Evolutionary conservation across 345 rosid genomes (phyloP), one percentile per base, ranked within the genome.

Genomic region (Reutealis trisperma): DNA sequence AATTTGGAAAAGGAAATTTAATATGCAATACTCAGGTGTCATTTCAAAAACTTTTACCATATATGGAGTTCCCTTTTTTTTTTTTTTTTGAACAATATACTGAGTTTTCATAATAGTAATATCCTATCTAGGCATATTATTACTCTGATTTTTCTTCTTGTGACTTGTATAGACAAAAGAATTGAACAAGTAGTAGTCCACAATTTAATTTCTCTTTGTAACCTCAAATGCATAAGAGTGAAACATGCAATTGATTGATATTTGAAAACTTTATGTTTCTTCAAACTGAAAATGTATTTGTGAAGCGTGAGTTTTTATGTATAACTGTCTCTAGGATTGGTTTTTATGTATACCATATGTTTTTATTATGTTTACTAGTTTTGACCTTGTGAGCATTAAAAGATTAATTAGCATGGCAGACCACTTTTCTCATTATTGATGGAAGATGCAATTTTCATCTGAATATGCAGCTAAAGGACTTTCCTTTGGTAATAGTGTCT

Each of bases 401-500:
- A 13, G 58, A 37, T 37, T 37, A 37, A 37, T 37, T 6, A 37
- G 41, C 41, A 37, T 37, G 37, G 5, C 37, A 37, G 41, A 37
- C 6, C 41, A 5, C 41, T 37, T 37, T 52, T 77, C 16, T 66
- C 54, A 52, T 63, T 82, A 80, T 74, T 75, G 79, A 78, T 77
- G 47, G 58, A 65, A 71, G 73, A 72, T 74, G 71, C 49, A 73
- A 27, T 71, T 69, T 74, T 80, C 72, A 44, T 83, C 6, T 37
- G 41, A 37, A 37, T 37, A 54, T 81, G 82, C 94, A 93, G 98
- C 93, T 76, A 92, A 92, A 62, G 94, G 91, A 70, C 80, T 90
- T 79, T 82, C 67, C 51, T 86, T 92, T 64, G 97, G 93, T 52
- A 96, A 94, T 78, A 89, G 92, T 71, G 98, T 92, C 71, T 96